Evolutionary conservation across 352 stramenopile species (phyloP), one percentile per base, ranked within the genome.

Genomic region (Pythium grandisporangium): DNA sequence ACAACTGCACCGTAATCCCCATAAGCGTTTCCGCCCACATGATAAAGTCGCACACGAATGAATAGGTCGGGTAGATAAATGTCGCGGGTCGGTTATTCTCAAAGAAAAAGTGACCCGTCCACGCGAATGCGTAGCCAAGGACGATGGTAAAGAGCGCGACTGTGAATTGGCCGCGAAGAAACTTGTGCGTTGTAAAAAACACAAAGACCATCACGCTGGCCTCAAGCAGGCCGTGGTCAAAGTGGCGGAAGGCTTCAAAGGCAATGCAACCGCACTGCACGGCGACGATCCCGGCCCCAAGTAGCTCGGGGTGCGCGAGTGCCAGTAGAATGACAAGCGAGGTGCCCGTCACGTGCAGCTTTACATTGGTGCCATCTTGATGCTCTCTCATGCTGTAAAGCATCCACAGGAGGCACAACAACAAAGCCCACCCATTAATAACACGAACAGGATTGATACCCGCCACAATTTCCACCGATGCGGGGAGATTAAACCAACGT

Each of bases 11-110:
- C 6, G 41, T 45, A 37, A 55, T 23, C 33, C 68, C 66, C 10
- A 66, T 61, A 42, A 77, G 19, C 11, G 53, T 43, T 37, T 85
- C 62, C 16, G 44, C 48, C 61, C 66, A 84, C 48, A 86, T 61
- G 37, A 65, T 7, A 33, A 84, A 68, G 55, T 86, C 73, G 26
- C 65, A 72, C 25, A 76, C 37, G 40, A 86, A 60, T 43, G 60
- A 76, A 43, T 70, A 84, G 29, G 67, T 71, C 41, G 73, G 73
- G 63, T 86, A 82, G 36, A 78, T 68, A 41, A 86, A 82, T 16
- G 73, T 84, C 22, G 70, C 70, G 0, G 70, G 70, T 5, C 53
- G 48, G 48, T 86, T 86, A 21, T 52, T 38, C 40, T 86, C 73
- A 37, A 68, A 80, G 44, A 73, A 69, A 21, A 84, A 82, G 36